Base-by-base conservation (phyloP, 345 rosid genomes). In the Schrenkiella parvula region DNA sequence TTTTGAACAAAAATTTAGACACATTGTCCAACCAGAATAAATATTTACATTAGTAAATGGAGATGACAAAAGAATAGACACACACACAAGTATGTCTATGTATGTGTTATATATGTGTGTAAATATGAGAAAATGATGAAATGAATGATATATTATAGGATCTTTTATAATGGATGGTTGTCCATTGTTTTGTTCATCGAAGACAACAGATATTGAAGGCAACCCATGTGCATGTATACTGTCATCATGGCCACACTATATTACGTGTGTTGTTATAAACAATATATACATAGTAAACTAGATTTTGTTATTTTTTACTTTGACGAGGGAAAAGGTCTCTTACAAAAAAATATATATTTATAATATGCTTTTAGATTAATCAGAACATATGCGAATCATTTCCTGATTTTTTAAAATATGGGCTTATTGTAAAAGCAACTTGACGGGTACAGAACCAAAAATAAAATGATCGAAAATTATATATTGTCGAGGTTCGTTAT, bases 151-250 rank as follows among this genome's bases (percentile, higher is more conserved):
- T 67, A 44, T 68, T 23, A 68, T 67, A 51, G n/a, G 59, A 53
- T 75, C 56, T 54, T 53, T 43, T 60, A 51, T 14, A 69, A 19
- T 19, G 60, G 55, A 29, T 62, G 64, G 44, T 69, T 60, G 59
- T 46, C 37, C 71, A 64, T 70, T 76, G 71, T 76, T 76, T 70
- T 62, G 61, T 63, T 76, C 79, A 70, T 63, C 75, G 31, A 63
- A 55, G 79, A 63, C 79, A 69, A 69, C 75, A 21, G 66, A 63
- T 47, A 44, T 15, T 46, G 66, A 70, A 63, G 43, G 79, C 79
- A 70, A 63, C 66, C 71, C 79, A 76, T 76, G 79, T 76, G 79
- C 71, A 69, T 70, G 65, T 17, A 68, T 34, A 61, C 59, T 68
- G 71, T 64, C 79, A 64, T 46, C 74, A 62, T 68, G 57, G 64